These are phyloP conservation scores for Paecilomyces fulvus DNA, from an alignment of 2,329 filamentous ascomycete genomes.

Conservation along the genomic window DNA sequence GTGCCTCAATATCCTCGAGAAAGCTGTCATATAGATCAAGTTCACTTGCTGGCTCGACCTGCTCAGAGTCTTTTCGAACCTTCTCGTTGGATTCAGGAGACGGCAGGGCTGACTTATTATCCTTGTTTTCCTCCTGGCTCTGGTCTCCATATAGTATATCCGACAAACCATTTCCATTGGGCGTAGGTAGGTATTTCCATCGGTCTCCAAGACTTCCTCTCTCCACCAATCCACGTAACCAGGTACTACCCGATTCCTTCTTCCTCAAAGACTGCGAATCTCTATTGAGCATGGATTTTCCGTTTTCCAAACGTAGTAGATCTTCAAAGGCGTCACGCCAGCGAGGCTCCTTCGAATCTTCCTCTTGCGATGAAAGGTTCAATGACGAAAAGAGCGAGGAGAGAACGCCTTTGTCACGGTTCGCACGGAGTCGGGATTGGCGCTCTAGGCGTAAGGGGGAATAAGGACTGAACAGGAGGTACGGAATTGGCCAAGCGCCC, in stretches of 20 bases:
- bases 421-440: constrained; percentile 25
- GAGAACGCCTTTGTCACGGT: constrained; percentile 20
- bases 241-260: constrained; percentile 26
- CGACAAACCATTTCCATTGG: constrained; percentile 15
- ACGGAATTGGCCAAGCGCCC: constrained; percentile 32
- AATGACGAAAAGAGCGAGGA: constrained; percentile 28
- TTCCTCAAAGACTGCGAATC: constrained; percentile 15
- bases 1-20: constrained; percentile 28
- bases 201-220: constrained; percentile 34
- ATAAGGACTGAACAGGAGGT: constrained; percentile 43
- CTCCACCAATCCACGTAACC: constrained; percentile 32
- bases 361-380: constrained; percentile 22
- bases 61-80: constrained; percentile 23
- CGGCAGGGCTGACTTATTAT: constrained; percentile 5
- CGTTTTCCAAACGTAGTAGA: constrained; percentile 42
- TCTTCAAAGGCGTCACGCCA: constrained; percentile 56
- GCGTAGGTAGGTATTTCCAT: constrained; percentile 25
- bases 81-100: constrained; percentile 13
- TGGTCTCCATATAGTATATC: constrained; percentile 14
- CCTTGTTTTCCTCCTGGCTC: constrained; percentile 6
- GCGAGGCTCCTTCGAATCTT: constrained; percentile 27
- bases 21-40: constrained; percentile 47
- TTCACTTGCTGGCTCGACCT: constrained; percentile 34
- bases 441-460: constrained; percentile 48
- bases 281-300: constrained; percentile 32